Evolutionary conservation across 352 stramenopile genomes (phyloP), one percentile per base, ranked within the genome.

Genomic region (Blastocystis sp.): DNA sequence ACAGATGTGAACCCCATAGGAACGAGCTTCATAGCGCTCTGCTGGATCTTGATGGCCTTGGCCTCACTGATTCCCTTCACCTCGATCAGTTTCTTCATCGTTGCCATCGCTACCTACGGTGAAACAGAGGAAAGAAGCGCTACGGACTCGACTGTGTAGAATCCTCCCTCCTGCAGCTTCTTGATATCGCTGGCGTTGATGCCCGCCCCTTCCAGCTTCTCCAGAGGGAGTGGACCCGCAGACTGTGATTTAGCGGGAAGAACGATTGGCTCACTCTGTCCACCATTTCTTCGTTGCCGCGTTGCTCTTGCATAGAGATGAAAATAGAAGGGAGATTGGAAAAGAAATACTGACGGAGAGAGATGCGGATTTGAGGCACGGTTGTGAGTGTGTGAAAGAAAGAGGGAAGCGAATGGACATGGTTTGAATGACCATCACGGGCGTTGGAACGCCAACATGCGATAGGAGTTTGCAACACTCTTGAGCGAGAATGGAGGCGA

Each of bases 171-270:
- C 89, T 97, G 97, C 38, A 99, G 93, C 88, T 99, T 99, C 90
- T 98, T 96, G 76, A 98, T 95, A 91, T 99, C 97, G 52, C 95
- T 96, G 54, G 94, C 92, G 79, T 98, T 98, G 77, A 99, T 95
- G 19, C 96, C 97, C 59, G 97, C 94, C 79, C 98, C 93, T 91
- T 98, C 94, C n/a, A 99, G 91, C 71, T 94, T 79, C 87, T 89
- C 87, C 1, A 89, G 62, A 11, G 62, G 87, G 68, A 61, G 52
- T 38, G 87, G 87, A 10, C 87, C 87, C 7, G 9, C 17, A 42
- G 21, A 38, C 62, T 69, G 34, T 17, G 7, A 38, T 69, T 69
- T 69, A 24, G 62, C 34, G 62, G 62, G 17, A 69, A 69, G 34
- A 17, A 38, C 62, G n/a, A 69, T 42, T 7, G 21, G 17, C 62